Percentiles rank a stretch among this genome's conserved stretches.
These are phyloP conservation scores for Crataegus laevigata DNA, from an alignment of 306 rosid genomes.

Conservation along the genomic window DNA sequence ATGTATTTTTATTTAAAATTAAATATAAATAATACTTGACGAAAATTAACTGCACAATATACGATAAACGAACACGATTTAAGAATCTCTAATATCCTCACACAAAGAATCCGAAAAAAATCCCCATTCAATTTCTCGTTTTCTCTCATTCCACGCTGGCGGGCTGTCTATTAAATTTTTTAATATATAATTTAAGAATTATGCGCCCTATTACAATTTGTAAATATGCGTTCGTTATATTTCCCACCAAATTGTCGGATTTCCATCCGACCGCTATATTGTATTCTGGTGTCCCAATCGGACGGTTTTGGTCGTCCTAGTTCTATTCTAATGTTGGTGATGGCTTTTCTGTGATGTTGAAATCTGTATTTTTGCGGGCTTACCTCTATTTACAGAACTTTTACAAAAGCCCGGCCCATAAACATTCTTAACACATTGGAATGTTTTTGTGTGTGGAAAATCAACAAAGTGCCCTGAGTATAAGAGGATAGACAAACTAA, in stretches of 20 bases:
- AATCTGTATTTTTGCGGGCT: too few relatives aligned
- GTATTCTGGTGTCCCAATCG: neutral
- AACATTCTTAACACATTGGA: too few relatives aligned
- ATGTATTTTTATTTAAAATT: too few relatives aligned
- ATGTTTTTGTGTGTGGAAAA: too few relatives aligned
- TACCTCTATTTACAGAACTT: neutral
- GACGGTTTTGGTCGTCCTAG: neutral
- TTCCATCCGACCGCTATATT: neutral
- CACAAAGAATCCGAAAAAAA: too few relatives aligned
- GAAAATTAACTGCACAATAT: accelerated
- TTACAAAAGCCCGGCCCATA: neutral
- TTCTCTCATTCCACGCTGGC: neutral
- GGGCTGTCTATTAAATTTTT: neutral
- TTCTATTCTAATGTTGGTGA: neutral
- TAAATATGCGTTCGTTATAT: neutral
- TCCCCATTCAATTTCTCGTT: neutral
- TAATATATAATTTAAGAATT: neutral
- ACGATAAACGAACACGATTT: accelerated
- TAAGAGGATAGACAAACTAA: too few relatives aligned
- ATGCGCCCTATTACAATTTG: neutral
- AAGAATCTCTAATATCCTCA: too few relatives aligned
- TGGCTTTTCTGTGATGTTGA: neutral
- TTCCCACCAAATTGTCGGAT: neutral
- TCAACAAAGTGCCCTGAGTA: too few relatives aligned
- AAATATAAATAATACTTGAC: accelerated